Evolutionary conservation across 805 yeast species (phyloP), one percentile per base, ranked within the genome.

Genomic region (Helenozyma rhizophorensis): DNA sequence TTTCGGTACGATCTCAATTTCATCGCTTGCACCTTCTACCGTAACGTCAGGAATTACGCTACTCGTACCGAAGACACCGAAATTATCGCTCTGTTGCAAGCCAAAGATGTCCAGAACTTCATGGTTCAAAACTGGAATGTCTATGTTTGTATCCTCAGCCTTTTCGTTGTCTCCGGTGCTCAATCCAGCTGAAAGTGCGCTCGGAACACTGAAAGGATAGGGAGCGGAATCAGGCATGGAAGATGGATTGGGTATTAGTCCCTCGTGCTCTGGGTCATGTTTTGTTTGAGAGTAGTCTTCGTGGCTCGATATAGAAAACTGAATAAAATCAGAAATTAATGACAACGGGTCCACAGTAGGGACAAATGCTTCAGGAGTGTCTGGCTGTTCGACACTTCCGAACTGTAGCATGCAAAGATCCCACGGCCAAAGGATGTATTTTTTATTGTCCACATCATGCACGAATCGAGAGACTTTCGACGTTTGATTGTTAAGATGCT

Each of bases 361-460:
- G 9, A 25, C 22, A 8, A 26, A 9, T n/a, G 8, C 5, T 23
- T 27, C 21, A 10, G 22, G 14, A 11, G 16, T 4, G 23, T 13
- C 9, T 4, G 33, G 6, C 12, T n/a, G 21, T 22, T 44, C 39
- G 17, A 38, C 34, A 27, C 38, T 41, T 7, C 65, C 74, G 34
- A 68, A 60, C 48, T 83, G 93, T 4, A 76, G 61, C 36, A 74
- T 63, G 47, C 89, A 80, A 14, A 83, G 58, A 28, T 72, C 74
- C 47, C 80, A 58, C 0, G 94, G 94, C 94, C 94, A 84, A 27
- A 76, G 56, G 2, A 83, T 72, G 34, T 66, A 76, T 47, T 79
- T 78, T 17, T 64, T 65, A 42, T 72, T 74, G 19, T 64, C 67
- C 3, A 75, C 76, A 0, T 69, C 62, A 43, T 70, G 74, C 28